Base-by-base conservation (phyloP, 1,284 basidiomycete genomes). In the Mycosarcoma mackinlayi region DNA sequence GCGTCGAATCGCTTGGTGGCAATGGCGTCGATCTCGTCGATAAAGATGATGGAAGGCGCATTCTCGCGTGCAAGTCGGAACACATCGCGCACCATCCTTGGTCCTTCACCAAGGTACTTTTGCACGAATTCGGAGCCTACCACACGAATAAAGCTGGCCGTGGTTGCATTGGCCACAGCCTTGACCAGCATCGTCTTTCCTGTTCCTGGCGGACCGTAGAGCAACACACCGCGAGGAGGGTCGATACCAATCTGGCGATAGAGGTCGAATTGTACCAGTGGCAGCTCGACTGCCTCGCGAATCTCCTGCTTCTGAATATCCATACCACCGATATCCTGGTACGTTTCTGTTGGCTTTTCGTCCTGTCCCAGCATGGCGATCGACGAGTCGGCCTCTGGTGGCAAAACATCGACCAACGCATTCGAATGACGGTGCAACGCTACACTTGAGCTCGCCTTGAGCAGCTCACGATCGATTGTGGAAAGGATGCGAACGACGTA, bases 161-260 rank as follows among this genome's bases (percentile, higher is more conserved):
- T 95, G 18, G 95, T 98, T 77, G 98, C 93, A 80, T 96, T 92
- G 34, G 95, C 95, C 21, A 98, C 95, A 14, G 95, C 95, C 84
- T 98, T 98, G 62, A 98, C 95, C 63, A 98, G 86, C 95, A 98
- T 98, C 1, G 96, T 99, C 85, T 99, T 99, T 38, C 95, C 95
- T 6, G 95, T 98, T 71, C 94, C 94, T 79, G 93, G 93, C 42
- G 94, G 94, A 5, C 94, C 94, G 81, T 95, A 95, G 18, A 97
- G 87, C 62, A 97, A 84, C 30, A 82, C 93, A 85, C 94, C 94
- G 38, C 93, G 88, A 42, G 94, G 96, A 23, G 96, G 96, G 85
- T 99, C 96, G 75, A 98, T 99, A 79, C 96, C 96, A 80, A 99
- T 99, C 86, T 98, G 98, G 86, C 92, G 92, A 87, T 98, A 99